Percentiles rank a stretch among this genome's conserved stretches.
Conservation (phyloP, 1,284 basidiomycete genomes). For the Rhodotorula sp. region DNA sequence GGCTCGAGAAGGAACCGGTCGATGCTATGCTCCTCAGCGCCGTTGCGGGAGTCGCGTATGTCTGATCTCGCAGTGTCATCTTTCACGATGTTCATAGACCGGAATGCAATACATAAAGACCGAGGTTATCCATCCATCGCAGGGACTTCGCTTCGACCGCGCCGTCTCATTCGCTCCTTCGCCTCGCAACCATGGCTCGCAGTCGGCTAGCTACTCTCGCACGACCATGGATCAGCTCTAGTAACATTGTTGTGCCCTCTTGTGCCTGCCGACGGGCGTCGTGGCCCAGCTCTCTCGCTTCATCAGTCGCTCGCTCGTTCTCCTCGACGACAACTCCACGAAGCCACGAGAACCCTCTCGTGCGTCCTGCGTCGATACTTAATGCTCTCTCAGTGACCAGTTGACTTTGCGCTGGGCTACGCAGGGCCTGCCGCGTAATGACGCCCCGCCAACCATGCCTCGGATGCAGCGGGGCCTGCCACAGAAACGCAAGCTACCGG, state of each 20-base stretch:
- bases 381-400: accelerated
- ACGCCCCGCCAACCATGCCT: slow-evolving; percentile 44
- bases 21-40: slow-evolving; percentile 44
- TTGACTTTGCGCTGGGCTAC: neutral
- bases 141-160: neutral
- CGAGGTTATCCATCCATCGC: neutral
- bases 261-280: neutral
- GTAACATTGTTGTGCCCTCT: accelerated
- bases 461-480: slow-evolving; percentile 52
- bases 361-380: neutral
- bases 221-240: neutral
- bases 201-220: neutral
- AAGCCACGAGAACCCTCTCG: slow-evolving; percentile 38
- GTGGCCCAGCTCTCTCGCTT: neutral
- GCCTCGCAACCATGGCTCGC: neutral
- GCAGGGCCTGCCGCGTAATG: slow-evolving; percentile 43
- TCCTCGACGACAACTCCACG: neutral
- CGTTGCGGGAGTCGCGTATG: slow-evolving; percentile 39
- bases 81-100: neutral
- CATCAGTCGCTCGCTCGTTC: slow-evolving; percentile 1
- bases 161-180: neutral
- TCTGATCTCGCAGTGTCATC: slow-evolving; percentile 22
- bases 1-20: slow-evolving; percentile 38
- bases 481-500: slow-evolving; percentile 54
- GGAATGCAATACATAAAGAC: too few species aligned